Evolutionary conservation across 108 stramenopile genomes (phyloP).

Genomic region (Skeletonema marinoi): DNA sequence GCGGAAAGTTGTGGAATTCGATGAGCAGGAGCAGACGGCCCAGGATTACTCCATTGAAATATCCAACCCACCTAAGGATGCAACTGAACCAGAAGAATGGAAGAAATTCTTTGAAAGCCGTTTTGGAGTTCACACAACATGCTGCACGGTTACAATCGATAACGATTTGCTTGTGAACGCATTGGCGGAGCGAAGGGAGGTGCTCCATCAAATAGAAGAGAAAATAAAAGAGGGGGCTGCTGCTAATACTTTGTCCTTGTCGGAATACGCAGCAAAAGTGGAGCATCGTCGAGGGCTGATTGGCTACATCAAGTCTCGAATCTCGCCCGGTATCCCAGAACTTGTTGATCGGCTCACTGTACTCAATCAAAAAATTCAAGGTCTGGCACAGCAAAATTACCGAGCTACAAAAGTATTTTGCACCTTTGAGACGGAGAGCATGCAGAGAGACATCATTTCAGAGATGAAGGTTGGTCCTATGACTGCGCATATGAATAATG

Average conservation of each 20-base stretch:
- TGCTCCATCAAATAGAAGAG: slow-evolving; percentile 54
- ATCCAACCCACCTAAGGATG: slow-evolving; percentile 80
- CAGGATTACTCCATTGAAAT: slow-evolving; percentile 91
- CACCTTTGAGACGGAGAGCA: slow-evolving; percentile 86
- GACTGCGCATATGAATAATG: slow-evolving; percentile 42
- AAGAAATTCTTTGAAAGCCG: slow-evolving; percentile 64
- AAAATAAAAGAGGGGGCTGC: slow-evolving; percentile 60
- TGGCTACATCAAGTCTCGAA: slow-evolving; percentile 40
- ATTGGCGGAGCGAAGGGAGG: slow-evolving; percentile 77
- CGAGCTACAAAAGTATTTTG: slow-evolving; percentile 79
- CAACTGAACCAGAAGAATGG: slow-evolving; percentile 88
- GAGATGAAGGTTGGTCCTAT: slow-evolving; percentile 65
- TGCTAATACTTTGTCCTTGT: slow-evolving; percentile 60
- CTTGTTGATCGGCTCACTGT: slow-evolving; percentile 54
- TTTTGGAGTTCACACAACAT: slow-evolving; percentile 72
- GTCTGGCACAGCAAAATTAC: slow-evolving; percentile 73
- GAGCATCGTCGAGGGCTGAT: slow-evolving; percentile 58
- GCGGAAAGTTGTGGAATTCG: slow-evolving; percentile 64
- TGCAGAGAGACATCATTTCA: slow-evolving; percentile 75
- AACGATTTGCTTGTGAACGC: slow-evolving; percentile 79
- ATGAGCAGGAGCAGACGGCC: slow-evolving; percentile 90
- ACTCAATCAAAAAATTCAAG: slow-evolving; percentile 68
- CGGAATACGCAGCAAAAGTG: slow-evolving; percentile 56
- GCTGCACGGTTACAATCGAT: slow-evolving; percentile 79
- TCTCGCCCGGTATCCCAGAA: slow-evolving; percentile 68